These are phyloP conservation scores for Botrytis sinoallii DNA, from an alignment of 2,329 filamentous ascomycete genomes.

Conservation along the genomic window DNA sequence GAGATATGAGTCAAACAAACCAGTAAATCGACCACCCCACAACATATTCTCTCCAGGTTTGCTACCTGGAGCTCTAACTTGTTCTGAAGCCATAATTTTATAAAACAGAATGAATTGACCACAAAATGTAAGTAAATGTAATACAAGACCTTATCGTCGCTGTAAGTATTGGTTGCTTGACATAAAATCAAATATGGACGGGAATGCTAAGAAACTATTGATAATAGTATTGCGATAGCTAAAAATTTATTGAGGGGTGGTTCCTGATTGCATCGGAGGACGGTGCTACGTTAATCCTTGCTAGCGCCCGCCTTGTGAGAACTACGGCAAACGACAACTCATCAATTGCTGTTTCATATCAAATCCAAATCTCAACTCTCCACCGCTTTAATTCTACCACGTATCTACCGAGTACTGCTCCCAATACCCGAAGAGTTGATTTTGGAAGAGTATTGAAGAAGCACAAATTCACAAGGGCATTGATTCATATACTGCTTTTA, in stretches of 20 bases:
- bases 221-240: conserved; percentile 12
- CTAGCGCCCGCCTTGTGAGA: conserved; percentile 5
- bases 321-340: conserved; percentile 11
- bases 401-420: neutral
- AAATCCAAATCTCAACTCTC: neutral
- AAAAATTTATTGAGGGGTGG: neutral
- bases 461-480: no score
- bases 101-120: conserved; percentile 18
- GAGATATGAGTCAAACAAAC: conserved; percentile 35
- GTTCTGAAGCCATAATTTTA: conserved; percentile 31
- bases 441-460: neutral
- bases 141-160: neutral
- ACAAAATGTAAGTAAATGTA: neutral
- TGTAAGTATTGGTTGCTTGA: neutral
- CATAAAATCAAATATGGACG: neutral
- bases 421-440: neutral
- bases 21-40: conserved; percentile 61
- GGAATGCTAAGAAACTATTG: conserved; percentile 7
- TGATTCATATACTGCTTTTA: neutral
- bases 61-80: conserved; percentile 31
- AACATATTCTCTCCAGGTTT: conserved; percentile 43
- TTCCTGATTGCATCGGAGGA: conserved; percentile 10
- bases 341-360: conserved; percentile 8
- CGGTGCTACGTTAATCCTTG: conserved; percentile 5
- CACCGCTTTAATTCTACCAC: neutral